phyloP scores from a whole-genome alignment of 148 eudicot genomes.

The Spergularia bocconei region DNA sequence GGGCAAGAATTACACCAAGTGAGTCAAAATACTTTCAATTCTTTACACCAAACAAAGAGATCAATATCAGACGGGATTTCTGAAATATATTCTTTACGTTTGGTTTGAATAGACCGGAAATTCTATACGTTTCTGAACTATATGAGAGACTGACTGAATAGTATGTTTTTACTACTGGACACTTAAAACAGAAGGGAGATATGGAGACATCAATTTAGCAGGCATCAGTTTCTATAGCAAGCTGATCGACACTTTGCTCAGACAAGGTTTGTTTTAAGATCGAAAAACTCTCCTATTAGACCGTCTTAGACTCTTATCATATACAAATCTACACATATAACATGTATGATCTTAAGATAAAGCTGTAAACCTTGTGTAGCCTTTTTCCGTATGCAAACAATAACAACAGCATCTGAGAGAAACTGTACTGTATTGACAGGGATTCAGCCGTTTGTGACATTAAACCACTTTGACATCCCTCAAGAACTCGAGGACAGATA shows the following conservation, averaged over 20 bases:
- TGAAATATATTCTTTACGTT: too few species aligned
- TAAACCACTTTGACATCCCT: conserved; percentile 64
- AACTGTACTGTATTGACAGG: conserved; percentile 33
- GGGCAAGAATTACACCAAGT: conserved; percentile 77
- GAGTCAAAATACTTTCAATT: conserved; percentile 18
- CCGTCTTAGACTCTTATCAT: too few species aligned
- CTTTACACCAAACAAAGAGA: neutral
- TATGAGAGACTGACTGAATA: neutral
- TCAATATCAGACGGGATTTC: neutral
- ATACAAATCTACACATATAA: too few species aligned
- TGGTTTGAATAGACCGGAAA: too few species aligned
- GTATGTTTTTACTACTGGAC: neutral
- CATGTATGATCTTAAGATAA: too few species aligned
- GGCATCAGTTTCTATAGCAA: conserved; percentile 52
- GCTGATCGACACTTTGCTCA: conserved; percentile 55
- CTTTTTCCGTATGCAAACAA: too few species aligned
- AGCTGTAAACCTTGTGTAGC: too few species aligned
- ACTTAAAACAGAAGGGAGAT: conserved; percentile 53
- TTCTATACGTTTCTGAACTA: neutral
- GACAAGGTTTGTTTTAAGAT: conserved; percentile 38
- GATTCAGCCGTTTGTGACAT: conserved; percentile 65
- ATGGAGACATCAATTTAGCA: conserved; percentile 49
- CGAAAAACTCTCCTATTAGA: too few species aligned
- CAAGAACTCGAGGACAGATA: conserved; percentile 76
- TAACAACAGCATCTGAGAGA: too few species aligned